Base-by-base conservation (phyloP, 1,284 basidiomycete species). In the Afroboletus lepidellus region DNA sequence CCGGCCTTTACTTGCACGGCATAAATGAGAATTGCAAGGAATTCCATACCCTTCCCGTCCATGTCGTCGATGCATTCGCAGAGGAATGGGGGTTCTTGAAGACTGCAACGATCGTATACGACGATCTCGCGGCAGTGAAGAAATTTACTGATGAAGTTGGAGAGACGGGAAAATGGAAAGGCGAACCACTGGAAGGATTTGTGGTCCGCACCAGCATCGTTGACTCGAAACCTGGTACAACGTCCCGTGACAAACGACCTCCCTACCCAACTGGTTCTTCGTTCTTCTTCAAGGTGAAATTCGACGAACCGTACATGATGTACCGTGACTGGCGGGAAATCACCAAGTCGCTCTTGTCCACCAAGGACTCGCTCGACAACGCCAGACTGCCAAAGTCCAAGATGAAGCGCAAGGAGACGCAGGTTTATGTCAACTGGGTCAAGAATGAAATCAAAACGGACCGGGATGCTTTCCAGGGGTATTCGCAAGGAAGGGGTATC, bases 271-370 rank as follows among this genome's bases (percentile, higher is more conserved):
- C 85, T 0, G 90, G 90, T 15, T 85, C 91, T 7, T 87, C 92
- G 0, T 97, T 98, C 78, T 98, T 99, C 79, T 99, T 98, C 85
- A 99, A 99, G 70, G 83, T 99, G 74, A 99, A 99, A 70, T 99
- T 98, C 69, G 94, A 98, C 70, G 94, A 99, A 68, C 96, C 96
- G 0, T 99, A 99, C 69, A 85, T 98, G 75, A 96, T 97, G 85
- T 98, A 98, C 72, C 86, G 97, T 46, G 92, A 98, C 67, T 99
- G 94, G 94, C 79, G 97, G 49, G 97, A 99, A 72, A 79, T 96
- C 46, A 98, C 97, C 8, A 90, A 93, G 64, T 74, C 69, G 18
- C 75, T 96, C 29, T 76, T 97, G 7, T 72, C 77, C 1, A 53
- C 63, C 41, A 66, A 66, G 21, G 64, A 61, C 38, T 51, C 71